Percentiles rank a stretch among this genome's conserved stretches.
Conservation (phyloP, 225 moss, liverwort and hornwort species). For the Pleurozium schreberi region DNA sequence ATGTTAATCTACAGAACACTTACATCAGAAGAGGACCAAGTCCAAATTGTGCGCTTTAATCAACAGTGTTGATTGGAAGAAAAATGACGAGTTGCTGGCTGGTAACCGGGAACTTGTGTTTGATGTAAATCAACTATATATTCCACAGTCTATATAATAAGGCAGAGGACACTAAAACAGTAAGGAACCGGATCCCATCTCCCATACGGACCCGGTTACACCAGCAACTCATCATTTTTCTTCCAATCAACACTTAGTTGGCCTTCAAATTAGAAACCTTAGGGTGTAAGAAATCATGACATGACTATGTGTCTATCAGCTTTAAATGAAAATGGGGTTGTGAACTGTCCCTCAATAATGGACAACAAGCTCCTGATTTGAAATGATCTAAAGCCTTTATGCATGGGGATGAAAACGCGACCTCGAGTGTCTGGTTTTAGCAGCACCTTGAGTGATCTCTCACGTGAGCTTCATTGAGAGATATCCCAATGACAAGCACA, state of each 20-base stretch:
- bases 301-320: not conserved
- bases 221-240: not conserved
- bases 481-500: not conserved
- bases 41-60: not conserved
- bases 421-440: not conserved
- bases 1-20: not conserved
- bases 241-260: not conserved
- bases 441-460: not conserved
- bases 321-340: not conserved
- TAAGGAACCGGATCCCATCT: not conserved
- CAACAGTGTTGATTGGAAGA: not conserved
- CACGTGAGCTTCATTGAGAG: not conserved
- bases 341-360: not conserved
- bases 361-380: not conserved
- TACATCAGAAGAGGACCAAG: not conserved
- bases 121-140: not conserved
- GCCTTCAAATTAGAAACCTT: not conserved
- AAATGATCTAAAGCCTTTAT: not conserved
- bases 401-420: not conserved
- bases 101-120: not conserved
- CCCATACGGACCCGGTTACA: not conserved
- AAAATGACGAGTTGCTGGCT: not conserved
- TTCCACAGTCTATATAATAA: not conserved
- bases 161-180: not conserved
- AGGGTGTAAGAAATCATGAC: not conserved